These are phyloP conservation scores for Ottelia alismoides DNA, from an alignment of 106 monocot genomes.

Conservation along the genomic window DNA sequence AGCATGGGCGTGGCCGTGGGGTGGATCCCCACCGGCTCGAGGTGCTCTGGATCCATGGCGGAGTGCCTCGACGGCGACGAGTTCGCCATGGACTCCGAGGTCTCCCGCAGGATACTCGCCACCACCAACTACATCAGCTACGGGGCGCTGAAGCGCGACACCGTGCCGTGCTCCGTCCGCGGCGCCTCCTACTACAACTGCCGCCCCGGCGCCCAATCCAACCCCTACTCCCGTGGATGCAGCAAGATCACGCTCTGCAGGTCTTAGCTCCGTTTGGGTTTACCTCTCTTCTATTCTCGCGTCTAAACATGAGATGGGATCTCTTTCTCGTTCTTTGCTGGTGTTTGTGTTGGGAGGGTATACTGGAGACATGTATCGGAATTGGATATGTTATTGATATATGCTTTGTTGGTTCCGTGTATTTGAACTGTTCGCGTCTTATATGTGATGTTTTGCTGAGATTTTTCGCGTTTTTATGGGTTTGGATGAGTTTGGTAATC, in stretches of 20 bases:
- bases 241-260: slow-evolving; percentile 24
- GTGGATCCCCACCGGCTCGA: slow-evolving; percentile 13
- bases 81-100: slow-evolving; percentile 31
- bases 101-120: slow-evolving; percentile 21
- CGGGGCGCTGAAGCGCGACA: slow-evolving; percentile 24
- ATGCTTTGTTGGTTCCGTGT: too few species aligned
- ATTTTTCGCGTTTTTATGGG: too few species aligned
- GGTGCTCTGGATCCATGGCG: slow-evolving; percentile 21
- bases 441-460: too few species aligned
- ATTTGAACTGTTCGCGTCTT: too few species aligned
- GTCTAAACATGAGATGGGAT: too few species aligned
- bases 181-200: slow-evolving; percentile 50
- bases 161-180: slow-evolving; percentile 22
- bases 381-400: too few species aligned
- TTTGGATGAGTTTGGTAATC: too few species aligned
- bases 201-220: slow-evolving; percentile 33
- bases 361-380: too few species aligned
- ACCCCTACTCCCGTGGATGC: slow-evolving; percentile 34
- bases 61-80: slow-evolving; percentile 39
- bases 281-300: too few species aligned
- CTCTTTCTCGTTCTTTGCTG: too few species aligned
- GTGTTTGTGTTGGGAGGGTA: too few species aligned
- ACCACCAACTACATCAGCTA: slow-evolving; percentile 28
- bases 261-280: too few species aligned
- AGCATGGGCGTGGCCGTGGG: not conserved